phyloP scores from a whole-genome alignment of 2,329 filamentous ascomycete genomes.

The Podosphaera xanthii region DNA sequence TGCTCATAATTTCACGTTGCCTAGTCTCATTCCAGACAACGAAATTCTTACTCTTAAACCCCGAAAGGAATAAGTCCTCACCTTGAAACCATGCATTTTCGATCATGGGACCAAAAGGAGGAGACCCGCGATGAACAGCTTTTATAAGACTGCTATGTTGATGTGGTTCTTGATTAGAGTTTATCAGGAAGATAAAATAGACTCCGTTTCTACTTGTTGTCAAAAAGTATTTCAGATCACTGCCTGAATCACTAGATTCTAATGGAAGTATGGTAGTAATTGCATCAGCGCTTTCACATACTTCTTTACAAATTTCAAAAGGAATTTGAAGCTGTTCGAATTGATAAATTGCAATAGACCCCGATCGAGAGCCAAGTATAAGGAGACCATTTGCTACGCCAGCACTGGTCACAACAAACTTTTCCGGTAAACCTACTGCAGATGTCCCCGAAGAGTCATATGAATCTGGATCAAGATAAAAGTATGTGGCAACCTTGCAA shows the following conservation, averaged over 20 bases:
- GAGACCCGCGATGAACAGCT: constrained; percentile 41
- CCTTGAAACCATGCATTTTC: constrained; percentile 43
- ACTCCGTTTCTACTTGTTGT: constrained; percentile 58
- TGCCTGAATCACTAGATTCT: constrained; percentile 8
- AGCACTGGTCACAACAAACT: constrained; percentile 27
- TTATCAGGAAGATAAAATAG: constrained; percentile 34
- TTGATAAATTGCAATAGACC: constrained; percentile 26
- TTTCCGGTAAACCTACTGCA: constrained; percentile 15
- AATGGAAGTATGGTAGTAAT: constrained; percentile 42
- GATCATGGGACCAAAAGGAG: constrained; percentile 53
- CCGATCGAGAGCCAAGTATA: constrained; percentile 32
- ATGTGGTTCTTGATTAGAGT: background rate
- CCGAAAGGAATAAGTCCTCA: constrained; percentile 45
- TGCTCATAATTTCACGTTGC: constrained; percentile 42
- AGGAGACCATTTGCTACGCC: constrained; percentile 20
- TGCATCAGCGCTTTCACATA: constrained; percentile 25
- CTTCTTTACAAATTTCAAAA: constrained; percentile 6
- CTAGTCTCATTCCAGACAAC: constrained; percentile 57
- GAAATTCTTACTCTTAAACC: constrained; percentile 62
- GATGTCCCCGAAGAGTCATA: background rate
- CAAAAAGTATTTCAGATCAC: constrained; percentile 26
- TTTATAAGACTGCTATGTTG: background rate
- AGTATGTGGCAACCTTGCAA: constrained; percentile 15
- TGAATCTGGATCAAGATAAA: constrained; percentile 6
- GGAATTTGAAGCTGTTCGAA: constrained; percentile 6